phyloP scores from a whole-genome alignment of 2,329 filamentous ascomycete species.

The Beauveria rudraprayagi region DNA sequence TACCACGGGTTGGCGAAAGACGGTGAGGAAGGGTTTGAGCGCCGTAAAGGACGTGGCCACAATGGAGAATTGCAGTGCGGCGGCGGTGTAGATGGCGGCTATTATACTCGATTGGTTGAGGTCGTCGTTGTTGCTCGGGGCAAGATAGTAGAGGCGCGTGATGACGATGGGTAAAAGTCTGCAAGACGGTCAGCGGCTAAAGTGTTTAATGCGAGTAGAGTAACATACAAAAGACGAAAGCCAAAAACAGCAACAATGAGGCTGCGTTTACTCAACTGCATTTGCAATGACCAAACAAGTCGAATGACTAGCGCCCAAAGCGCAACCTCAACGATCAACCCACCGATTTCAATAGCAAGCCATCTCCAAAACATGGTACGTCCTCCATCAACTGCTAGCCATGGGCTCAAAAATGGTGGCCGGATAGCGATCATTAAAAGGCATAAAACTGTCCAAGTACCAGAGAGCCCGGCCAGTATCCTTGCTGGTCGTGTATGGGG shows the following conservation, averaged over 20 bases:
- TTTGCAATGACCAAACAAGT: conserved; percentile 10
- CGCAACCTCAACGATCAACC: conserved; percentile 6
- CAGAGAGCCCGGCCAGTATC: not conserved
- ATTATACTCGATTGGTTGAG: conserved; percentile 1
- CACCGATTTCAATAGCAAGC: conserved; percentile 7
- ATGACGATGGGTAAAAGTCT: not conserved
- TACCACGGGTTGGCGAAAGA: conserved; percentile 1
- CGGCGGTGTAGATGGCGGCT: conserved; percentile 9
- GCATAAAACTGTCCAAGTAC: conserved; percentile 6
- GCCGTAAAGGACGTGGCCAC: conserved; percentile 9
- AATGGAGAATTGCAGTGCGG: conserved; percentile 10
- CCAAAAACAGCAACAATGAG: conserved; percentile 11
- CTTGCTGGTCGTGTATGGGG: conserved; percentile 9
- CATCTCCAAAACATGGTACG: not conserved
- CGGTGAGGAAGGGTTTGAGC: conserved; percentile 11
- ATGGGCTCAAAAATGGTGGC: not conserved
- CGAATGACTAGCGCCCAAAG: conserved; percentile 9
- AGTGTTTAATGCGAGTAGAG: too few species aligned
- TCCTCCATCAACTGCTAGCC: not conserved
- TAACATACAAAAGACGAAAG: not conserved
- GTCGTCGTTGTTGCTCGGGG: not conserved
- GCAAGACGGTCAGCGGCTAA: not conserved
- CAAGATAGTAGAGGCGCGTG: conserved; percentile 5
- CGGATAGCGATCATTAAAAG: not conserved
- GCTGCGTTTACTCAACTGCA: conserved; percentile 1